Evolutionary conservation across 306 rosid genomes (phyloP).

Genomic region (Astragalus membranaceus): DNA sequence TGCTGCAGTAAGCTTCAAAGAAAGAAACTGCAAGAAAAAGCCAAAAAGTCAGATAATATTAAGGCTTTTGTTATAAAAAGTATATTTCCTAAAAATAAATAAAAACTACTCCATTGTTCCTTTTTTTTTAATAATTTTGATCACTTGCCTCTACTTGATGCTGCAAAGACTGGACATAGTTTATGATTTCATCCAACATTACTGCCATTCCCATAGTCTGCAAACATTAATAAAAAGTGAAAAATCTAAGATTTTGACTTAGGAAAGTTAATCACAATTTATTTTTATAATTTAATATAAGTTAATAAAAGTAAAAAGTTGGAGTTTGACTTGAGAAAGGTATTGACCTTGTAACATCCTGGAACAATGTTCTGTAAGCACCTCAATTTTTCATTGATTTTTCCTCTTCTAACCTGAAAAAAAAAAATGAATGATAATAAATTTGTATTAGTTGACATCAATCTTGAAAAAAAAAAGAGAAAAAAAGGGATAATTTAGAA

Average conservation of each 20-base stretch:
- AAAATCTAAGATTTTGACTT: neutral
- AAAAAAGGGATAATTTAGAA: neutral
- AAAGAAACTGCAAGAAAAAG: conserved; percentile 69
- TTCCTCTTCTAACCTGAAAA: conserved; percentile 87
- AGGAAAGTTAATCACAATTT: neutral
- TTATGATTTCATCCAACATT: conserved; percentile 96
- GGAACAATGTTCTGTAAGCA: conserved; percentile 94
- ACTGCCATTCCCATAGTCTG: conserved; percentile 99
- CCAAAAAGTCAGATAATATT: neutral
- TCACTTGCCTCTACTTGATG: conserved; percentile 84
- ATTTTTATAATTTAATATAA: too few relatives aligned
- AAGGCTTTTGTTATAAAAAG: neutral
- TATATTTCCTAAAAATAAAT: neutral
- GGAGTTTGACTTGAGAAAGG: neutral
- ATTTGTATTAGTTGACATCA: conserved; percentile 1
- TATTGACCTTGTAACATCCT: conserved; percentile 81
- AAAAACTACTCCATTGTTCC: neutral
- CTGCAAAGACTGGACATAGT: conserved; percentile 94
- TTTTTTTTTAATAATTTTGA: neutral
- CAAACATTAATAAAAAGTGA: conserved; percentile 12
- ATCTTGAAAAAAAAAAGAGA: neutral
- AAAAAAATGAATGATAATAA: neutral
- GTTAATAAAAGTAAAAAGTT: neutral
- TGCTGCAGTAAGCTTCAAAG: conserved; percentile 89
- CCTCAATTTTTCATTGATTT: conserved; percentile 81